A percentile compares a stretch with the other conserved stretches of the same genome.
These are phyloP conservation scores for Asparagopsis taxiformis DNA, from an alignment of 31 red algal genomes.

Conservation along the genomic window DNA sequence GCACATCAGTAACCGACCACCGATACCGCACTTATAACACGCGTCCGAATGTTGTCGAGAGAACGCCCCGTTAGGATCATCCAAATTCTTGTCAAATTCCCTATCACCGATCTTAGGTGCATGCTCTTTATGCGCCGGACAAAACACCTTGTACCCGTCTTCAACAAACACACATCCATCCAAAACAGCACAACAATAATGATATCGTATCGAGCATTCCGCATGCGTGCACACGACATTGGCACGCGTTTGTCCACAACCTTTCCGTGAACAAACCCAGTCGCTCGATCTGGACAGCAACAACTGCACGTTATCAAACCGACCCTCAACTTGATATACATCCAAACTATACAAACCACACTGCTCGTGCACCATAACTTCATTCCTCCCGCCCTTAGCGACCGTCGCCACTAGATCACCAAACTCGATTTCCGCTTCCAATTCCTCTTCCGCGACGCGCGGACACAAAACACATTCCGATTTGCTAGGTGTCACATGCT, in stretches of 20 bases:
- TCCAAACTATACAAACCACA: slow-evolving; percentile 18
- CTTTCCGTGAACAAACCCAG: slow-evolving; percentile 2
- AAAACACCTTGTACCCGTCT: slow-evolving; percentile 43
- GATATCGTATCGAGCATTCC: slow-evolving; percentile 19
- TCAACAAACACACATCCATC: slow-evolving; percentile 21
- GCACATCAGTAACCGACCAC: slow-evolving; percentile 54
- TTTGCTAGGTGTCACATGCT: too few relatives aligned
- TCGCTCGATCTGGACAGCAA: background rate
- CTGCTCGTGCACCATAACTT: slow-evolving; percentile 17
- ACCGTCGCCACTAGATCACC: slow-evolving; percentile 10
- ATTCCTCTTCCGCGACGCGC: slow-evolving; percentile 24
- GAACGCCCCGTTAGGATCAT: background rate
- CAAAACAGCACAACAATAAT: slow-evolving; percentile 29
- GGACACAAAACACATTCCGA: too few relatives aligned
- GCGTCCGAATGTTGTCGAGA: slow-evolving; percentile 19
- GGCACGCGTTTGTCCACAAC: slow-evolving; percentile 19
- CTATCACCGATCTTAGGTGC: slow-evolving; percentile 28
- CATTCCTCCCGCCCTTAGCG: background rate
- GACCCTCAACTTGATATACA: slow-evolving; percentile 5
- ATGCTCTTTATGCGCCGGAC: slow-evolving; percentile 13
- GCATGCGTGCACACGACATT: slow-evolving; percentile 1
- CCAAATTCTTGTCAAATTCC: slow-evolving; percentile 15
- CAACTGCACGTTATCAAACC: slow-evolving; percentile 2
- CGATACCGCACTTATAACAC: slow-evolving; percentile 40
- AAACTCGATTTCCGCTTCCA: slow-evolving; percentile 3